Conservation (phyloP, 2,329 filamentous ascomycete species). For the Aspergillus intermedius region DNA sequence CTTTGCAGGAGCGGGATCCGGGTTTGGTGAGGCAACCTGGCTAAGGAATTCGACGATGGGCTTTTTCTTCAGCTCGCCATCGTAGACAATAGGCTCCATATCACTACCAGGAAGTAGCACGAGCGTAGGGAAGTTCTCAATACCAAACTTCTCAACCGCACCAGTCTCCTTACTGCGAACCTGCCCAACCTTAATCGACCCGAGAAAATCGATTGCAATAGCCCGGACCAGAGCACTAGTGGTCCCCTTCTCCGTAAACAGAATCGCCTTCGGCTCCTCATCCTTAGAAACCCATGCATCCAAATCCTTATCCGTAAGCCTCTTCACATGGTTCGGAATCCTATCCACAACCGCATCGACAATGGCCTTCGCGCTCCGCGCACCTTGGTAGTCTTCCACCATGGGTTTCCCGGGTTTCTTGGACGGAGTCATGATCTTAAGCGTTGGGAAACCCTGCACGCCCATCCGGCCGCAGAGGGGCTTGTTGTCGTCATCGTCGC, state of each 20-base stretch:
- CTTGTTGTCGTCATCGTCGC: constrained; percentile 91
- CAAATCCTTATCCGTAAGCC: constrained; percentile 70
- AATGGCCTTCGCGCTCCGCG: constrained; percentile 76
- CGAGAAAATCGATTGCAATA: constrained; percentile 85
- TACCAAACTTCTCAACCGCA: constrained; percentile 65
- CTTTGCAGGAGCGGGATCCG: constrained; percentile 56
- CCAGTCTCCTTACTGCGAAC: constrained; percentile 72
- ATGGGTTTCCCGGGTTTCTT: constrained; percentile 73
- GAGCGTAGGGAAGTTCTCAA: constrained; percentile 72
- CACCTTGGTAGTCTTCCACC: constrained; percentile 86
- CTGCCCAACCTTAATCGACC: constrained; percentile 71
- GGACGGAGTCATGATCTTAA: constrained; percentile 85
- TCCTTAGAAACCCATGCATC: constrained; percentile 64
- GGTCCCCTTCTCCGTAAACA: constrained; percentile 90
- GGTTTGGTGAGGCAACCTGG: constrained; percentile 71
- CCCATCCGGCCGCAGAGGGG: constrained; percentile 76
- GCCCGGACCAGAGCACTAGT: constrained; percentile 77
- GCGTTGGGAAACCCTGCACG: constrained; percentile 86
- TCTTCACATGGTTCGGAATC: constrained; percentile 87
- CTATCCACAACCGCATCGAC: constrained; percentile 76
- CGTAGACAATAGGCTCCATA: constrained; percentile 63
- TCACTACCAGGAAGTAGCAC: constrained; percentile 69
- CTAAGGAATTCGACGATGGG: constrained; percentile 75
- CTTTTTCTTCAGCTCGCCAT: constrained; percentile 79
- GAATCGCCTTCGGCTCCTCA: constrained; percentile 72